Evolutionary conservation across 2,329 filamentous ascomycete genomes (phyloP).

Genomic region (Cercospora berteroae): DNA sequence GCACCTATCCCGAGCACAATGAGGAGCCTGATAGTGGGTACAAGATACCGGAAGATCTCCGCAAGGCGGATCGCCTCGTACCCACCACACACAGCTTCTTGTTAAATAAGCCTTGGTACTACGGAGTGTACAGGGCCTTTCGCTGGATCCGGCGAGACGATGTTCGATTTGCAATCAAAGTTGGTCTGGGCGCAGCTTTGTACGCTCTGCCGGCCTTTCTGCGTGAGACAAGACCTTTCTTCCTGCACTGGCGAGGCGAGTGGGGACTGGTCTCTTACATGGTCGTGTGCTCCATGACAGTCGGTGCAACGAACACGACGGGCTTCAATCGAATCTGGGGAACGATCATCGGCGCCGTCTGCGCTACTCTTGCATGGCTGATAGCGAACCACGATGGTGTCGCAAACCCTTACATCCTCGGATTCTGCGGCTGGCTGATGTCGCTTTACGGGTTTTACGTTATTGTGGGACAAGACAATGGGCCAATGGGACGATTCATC

Average conservation of each 20-base stretch:
- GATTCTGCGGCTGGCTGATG: slow-evolving; percentile 73
- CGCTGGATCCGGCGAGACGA: slow-evolving; percentile 63
- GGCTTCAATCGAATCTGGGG: slow-evolving; percentile 82
- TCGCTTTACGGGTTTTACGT: slow-evolving; percentile 77
- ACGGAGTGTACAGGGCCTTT: slow-evolving; percentile 56
- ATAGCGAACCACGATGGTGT: slow-evolving; percentile 53
- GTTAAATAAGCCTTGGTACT: slow-evolving; percentile 37
- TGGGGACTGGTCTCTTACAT: slow-evolving; percentile 97
- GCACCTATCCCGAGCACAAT: slow-evolving; percentile 28
- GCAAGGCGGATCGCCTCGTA: slow-evolving; percentile 33
- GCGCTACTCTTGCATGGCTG: slow-evolving; percentile 76
- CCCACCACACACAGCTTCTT: slow-evolving; percentile 27
- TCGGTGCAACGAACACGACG: slow-evolving; percentile 92
- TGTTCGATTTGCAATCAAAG: slow-evolving; percentile 81
- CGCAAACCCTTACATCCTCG: slow-evolving; percentile 72
- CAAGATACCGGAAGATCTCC: slow-evolving; percentile 33
- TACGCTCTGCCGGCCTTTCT: slow-evolving; percentile 91
- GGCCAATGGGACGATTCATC: slow-evolving; percentile 88
- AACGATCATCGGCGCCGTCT: slow-evolving; percentile 75
- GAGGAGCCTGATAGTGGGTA: slow-evolving; percentile 28
- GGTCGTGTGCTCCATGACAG: slow-evolving; percentile 97
- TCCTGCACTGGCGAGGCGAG: slow-evolving; percentile 87
- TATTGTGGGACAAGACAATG: slow-evolving; percentile 78
- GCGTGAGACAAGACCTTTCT: slow-evolving; percentile 71
- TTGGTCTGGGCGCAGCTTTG: slow-evolving; percentile 82